Evolutionary conservation across 495 filamentous ascomycete species (phyloP).

Genomic region (Aspergillus ellipticus): DNA sequence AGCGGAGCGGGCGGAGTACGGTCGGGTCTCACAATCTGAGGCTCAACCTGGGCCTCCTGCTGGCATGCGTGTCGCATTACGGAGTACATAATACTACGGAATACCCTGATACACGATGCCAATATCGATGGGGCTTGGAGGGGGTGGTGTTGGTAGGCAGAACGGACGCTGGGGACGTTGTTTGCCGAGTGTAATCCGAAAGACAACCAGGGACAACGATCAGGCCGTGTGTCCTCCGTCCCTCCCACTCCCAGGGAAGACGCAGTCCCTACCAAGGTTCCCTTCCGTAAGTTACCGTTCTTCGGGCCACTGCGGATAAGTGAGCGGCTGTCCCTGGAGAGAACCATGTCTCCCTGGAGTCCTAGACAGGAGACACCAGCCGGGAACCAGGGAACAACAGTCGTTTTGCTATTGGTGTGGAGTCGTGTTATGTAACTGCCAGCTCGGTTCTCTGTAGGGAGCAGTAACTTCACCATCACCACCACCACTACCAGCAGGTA

Average conservation of each 20-base stretch:
- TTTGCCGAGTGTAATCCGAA: slow-evolving; percentile 15
- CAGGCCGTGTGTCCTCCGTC: neutral
- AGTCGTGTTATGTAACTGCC: neutral
- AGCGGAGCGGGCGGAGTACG: neutral
- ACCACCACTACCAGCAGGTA: too few species aligned
- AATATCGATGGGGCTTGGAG: neutral
- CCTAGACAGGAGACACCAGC: too few species aligned
- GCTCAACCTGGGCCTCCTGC: neutral
- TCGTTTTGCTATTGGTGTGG: slow-evolving; percentile 8
- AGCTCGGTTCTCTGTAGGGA: too few species aligned
- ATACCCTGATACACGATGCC: neutral
- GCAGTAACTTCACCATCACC: too few species aligned
- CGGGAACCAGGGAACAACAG: slow-evolving; percentile 12
- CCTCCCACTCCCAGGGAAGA: neutral
- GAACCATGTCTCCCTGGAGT: neutral
- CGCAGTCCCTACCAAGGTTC: slow-evolving; percentile 4
- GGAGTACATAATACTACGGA: too few species aligned
- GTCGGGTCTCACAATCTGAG: neutral
- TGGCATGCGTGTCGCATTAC: too few species aligned
- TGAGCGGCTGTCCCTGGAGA: slow-evolving; percentile 5
- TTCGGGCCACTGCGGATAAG: slow-evolving; percentile 6
- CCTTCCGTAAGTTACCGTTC: slow-evolving; percentile 14
- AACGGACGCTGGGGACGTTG: neutral
- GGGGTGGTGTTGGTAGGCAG: neutral
- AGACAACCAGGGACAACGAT: neutral